Conservation (phyloP, 2,329 filamentous ascomycete species). For the Onygenales sp. region DNA sequence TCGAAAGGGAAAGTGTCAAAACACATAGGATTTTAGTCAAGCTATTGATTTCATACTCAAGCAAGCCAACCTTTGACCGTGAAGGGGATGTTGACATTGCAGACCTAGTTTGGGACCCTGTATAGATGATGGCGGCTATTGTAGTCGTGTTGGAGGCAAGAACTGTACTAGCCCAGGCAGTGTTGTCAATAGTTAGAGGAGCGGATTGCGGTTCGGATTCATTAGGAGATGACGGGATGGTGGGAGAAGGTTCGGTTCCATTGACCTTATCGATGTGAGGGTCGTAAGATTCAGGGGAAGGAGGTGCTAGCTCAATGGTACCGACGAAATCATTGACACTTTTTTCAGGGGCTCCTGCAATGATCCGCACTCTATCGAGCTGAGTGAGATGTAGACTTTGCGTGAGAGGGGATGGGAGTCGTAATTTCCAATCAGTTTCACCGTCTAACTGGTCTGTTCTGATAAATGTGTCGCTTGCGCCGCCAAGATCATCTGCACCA, state of each 20-base stretch:
- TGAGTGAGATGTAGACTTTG: conserved; percentile 67
- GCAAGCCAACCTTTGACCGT: conserved; percentile 82
- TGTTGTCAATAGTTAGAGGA: conserved; percentile 87
- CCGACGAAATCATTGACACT: conserved; percentile 93
- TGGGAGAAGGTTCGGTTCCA: neutral
- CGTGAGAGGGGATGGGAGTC: conserved; percentile 75
- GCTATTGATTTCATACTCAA: conserved; percentile 95
- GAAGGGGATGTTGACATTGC: conserved; percentile 87
- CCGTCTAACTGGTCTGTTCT: conserved; percentile 94
- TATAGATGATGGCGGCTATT: conserved; percentile 85
- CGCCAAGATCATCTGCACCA: conserved; percentile 27
- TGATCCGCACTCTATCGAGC: conserved; percentile 57
- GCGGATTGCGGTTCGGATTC: conserved; percentile 44
- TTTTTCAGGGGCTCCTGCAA: conserved; percentile 81
- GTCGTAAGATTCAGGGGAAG: conserved; percentile 38
- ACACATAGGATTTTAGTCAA: conserved; percentile 92
- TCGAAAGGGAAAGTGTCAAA: conserved; percentile 74
- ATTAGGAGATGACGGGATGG: conserved; percentile 11
- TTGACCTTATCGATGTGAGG: conserved; percentile 27
- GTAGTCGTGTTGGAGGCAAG: conserved; percentile 87
- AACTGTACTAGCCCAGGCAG: conserved; percentile 96
- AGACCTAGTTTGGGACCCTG: conserved; percentile 85
- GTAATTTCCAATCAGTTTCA: conserved; percentile 97
- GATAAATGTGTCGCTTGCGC: conserved; percentile 80
- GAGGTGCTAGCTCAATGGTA: conserved; percentile 66